Percentiles rank a stretch among this genome's conserved stretches.
Evolutionary conservation across 768 basidiomycete species (phyloP).

Genomic region (Melanogaster broomeanus): DNA sequence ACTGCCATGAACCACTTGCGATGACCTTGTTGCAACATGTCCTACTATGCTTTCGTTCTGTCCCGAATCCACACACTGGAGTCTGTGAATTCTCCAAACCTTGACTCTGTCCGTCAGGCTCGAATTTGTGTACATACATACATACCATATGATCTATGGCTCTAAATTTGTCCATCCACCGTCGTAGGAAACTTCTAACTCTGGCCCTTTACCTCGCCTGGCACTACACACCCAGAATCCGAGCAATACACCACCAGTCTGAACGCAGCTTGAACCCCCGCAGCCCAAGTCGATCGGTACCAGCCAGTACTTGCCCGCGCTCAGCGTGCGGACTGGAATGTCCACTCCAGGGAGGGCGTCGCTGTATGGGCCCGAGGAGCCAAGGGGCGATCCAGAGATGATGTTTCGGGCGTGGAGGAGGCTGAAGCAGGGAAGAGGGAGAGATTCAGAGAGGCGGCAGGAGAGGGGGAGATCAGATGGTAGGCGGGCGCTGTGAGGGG

Average conservation of each 20-base stretch:
- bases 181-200: not conserved
- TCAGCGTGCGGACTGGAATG: constrained; percentile 52
- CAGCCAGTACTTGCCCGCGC: constrained; percentile 65
- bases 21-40: too few species aligned
- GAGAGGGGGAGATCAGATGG: constrained; percentile 52
- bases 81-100: too few species aligned
- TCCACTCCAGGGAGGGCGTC: constrained; percentile 74
- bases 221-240: constrained; percentile 26
- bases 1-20: not conserved
- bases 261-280: constrained; percentile 58
- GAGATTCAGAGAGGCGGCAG: constrained; percentile 56
- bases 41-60: too few species aligned
- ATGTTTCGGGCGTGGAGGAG: not conserved
- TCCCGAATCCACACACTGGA: too few species aligned
- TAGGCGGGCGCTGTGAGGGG: constrained; percentile 58
- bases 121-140: too few species aligned
- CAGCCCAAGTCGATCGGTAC: constrained; percentile 75
- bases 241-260: constrained; percentile 63
- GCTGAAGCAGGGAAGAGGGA: constrained; percentile 50
- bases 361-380: constrained; percentile 77
- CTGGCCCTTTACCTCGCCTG: not conserved
- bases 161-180: too few species aligned
- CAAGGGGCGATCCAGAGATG: constrained; percentile 42
- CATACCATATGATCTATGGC: too few species aligned
- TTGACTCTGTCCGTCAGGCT: too few species aligned